These are phyloP conservation scores for Leccinum subtestaceum DNA, from an alignment of 768 basidiomycete genomes.

Conservation along the genomic window DNA sequence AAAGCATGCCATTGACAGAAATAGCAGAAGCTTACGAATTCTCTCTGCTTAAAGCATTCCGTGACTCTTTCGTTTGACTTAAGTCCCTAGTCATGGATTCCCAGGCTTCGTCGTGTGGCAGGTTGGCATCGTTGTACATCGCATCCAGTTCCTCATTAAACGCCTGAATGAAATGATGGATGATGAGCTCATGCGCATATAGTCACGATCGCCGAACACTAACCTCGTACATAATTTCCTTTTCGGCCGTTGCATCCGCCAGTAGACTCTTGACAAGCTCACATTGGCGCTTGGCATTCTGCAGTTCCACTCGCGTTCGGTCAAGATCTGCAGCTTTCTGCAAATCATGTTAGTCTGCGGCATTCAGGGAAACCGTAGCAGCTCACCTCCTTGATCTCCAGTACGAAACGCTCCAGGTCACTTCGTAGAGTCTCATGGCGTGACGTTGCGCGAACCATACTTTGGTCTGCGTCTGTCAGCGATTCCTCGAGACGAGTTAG, in stretches of 20 bases:
- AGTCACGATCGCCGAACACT: constrained; percentile 18
- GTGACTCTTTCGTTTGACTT: constrained; percentile 66
- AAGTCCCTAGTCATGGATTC: constrained; percentile 72
- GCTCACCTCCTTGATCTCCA: constrained; percentile 59
- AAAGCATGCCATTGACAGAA: background rate
- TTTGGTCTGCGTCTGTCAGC: constrained; percentile 55
- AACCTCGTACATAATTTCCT: constrained; percentile 93
- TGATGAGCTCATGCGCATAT: background rate
- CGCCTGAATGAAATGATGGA: constrained; percentile 46
- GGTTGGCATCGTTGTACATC: constrained; percentile 82
- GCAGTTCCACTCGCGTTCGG: constrained; percentile 58
- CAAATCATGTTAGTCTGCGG: background rate
- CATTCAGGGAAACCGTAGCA: background rate
- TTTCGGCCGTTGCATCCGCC: constrained; percentile 76
- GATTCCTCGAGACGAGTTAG: constrained; percentile 45
- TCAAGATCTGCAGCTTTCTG: constrained; percentile 67
- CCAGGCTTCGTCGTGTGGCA: constrained; percentile 85
- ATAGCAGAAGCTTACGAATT: constrained; percentile 60
- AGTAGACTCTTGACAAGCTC: constrained; percentile 78
- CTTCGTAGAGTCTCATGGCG: constrained; percentile 55
- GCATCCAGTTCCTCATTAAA: constrained; percentile 93
- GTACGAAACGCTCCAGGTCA: constrained; percentile 47
- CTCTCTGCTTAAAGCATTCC: constrained; percentile 73
- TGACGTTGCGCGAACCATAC: constrained; percentile 48
- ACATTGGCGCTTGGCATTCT: constrained; percentile 67